These are phyloP conservation scores for Onygenales sp. DNA, from an alignment of 2,329 filamentous ascomycete species.

Conservation along the genomic window DNA sequence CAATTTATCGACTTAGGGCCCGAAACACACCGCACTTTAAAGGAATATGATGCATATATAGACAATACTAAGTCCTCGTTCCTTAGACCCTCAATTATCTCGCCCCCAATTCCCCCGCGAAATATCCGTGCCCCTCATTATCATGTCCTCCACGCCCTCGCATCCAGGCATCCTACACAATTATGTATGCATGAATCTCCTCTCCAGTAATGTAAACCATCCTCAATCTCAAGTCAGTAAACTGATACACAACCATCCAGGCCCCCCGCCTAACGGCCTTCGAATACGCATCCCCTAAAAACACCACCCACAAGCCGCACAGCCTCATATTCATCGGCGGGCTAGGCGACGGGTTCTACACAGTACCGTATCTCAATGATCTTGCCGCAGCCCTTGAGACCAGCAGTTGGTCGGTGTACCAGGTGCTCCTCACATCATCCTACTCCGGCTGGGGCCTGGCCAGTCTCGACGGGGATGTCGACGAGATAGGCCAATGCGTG, in stretches of 20 bases:
- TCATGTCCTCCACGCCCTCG: not conserved
- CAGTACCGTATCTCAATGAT: constrained; percentile 43
- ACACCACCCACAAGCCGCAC: constrained; percentile 26
- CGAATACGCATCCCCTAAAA: constrained; percentile 24
- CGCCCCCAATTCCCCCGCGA: not conserved
- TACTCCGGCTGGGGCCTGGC: constrained; percentile 47
- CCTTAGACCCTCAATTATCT: no score
- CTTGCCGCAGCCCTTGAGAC: constrained; percentile 41
- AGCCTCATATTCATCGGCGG: constrained; percentile 52
- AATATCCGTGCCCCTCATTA: not conserved
- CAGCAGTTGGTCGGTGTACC: constrained; percentile 44
- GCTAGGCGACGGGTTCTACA: constrained; percentile 48
- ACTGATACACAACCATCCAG: constrained; percentile 14
- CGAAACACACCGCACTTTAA: no score
- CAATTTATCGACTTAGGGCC: no score
- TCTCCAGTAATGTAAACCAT: not conserved
- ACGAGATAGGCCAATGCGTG: constrained; percentile 45
- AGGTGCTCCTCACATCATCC: constrained; percentile 42
- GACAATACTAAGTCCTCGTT: no score
- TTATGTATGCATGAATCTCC: constrained; percentile 21
- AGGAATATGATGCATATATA: no score
- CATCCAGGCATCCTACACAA: constrained; percentile 26
- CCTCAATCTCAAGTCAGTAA: not conserved
- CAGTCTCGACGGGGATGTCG: constrained; percentile 44
- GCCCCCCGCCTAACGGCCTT: constrained; percentile 31